Base-by-base conservation (phyloP, 2,329 filamentous ascomycete species). In the Scytalidium sp. region DNA sequence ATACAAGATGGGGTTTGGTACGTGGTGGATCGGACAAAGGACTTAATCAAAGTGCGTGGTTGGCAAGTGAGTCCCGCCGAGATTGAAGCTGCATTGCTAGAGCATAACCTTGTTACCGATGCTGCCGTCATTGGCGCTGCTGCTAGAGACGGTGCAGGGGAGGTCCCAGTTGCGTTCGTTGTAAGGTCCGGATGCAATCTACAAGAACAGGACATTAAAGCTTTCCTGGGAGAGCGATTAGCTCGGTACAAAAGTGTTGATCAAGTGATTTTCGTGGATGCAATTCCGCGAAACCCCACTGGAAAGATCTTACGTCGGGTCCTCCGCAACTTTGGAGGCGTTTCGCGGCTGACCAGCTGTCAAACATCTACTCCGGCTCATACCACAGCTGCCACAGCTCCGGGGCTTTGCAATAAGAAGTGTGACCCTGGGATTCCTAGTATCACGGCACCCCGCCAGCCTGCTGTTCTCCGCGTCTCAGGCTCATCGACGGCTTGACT, bases 41-140 rank as follows among this genome's bases (percentile, higher is more conserved):
- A 75, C 49, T 57, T 75, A 59, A 73, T 75, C 61, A 75, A 75
- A 60, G 71, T 75, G 9, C 64, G 70, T 56, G 70, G 71, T 45
- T 76, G 71, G 70, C 73, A 75, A 63, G 73, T 75, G 1, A 65
- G 72, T 3, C 75, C 75, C 0, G 69, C 73, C 2, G 75, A 77
- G 52, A 55, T 78, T n/a, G 74, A 78, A 56, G 64, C 61, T 0
- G 60, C 72, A 3, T 65, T 78, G 1, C 62, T 75, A 4, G 65
- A 68, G 41, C 72, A 76, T 55, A 69, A 70, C 1, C 61, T 56
- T 2, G 70, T 77, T 48, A 52, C 57, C 22, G 75, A 77, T 53
- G 74, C 67, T 5, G 75, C 71, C 4, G 73, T 77, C 2, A 71
- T 70, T 7, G 74, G 74, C 2, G 66, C 51, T 77, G 10, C 61